Percentiles rank a stretch among this genome's conserved stretches.
phyloP scores from a whole-genome alignment of 306 rosid species.

The Lagenaria siceraria region DNA sequence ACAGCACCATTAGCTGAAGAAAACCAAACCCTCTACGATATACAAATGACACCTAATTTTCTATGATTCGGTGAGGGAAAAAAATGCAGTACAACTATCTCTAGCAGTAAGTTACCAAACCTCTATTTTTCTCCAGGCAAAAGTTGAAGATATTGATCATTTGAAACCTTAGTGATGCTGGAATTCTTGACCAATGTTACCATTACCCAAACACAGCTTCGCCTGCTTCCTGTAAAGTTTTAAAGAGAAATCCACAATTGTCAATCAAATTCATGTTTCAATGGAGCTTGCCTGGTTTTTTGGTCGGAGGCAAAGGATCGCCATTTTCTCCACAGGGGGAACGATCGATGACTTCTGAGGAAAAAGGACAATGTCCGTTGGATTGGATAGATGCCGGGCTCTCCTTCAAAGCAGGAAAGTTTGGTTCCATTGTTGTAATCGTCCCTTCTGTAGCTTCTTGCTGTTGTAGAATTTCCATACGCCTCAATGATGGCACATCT shows the following conservation, averaged over 20 bases:
- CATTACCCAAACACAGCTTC: neutral
- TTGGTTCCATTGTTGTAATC: constrained; percentile 16
- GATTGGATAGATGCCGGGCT: constrained; percentile 38
- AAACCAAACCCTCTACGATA: neutral
- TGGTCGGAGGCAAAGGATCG: constrained; percentile 25
- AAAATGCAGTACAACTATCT: constrained; percentile 6
- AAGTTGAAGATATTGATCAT: neutral
- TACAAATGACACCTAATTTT: constrained; percentile 7
- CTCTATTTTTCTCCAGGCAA: neutral
- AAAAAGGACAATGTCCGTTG: constrained; percentile 41
- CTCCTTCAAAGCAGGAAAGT: constrained; percentile 19
- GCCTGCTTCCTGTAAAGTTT: neutral
- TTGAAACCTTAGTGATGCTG: neutral
- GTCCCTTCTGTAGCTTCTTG: constrained; percentile 21
- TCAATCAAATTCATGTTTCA: constrained; percentile 16
- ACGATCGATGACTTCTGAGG: constrained; percentile 13
- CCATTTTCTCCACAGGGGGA: constrained; percentile 53
- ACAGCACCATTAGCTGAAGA: neutral
- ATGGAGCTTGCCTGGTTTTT: constrained; percentile 22
- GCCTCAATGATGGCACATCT: constrained; percentile 70
- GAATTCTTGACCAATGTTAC: neutral
- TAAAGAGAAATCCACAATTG: neutral
- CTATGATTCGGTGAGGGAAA: neutral
- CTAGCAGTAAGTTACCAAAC: constrained; percentile 1
- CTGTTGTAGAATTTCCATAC: constrained; percentile 36